A percentile compares a stretch with the other conserved stretches of the same genome.
Conservation (phyloP, 768 basidiomycete genomes). For the Lactarius tabidus region DNA sequence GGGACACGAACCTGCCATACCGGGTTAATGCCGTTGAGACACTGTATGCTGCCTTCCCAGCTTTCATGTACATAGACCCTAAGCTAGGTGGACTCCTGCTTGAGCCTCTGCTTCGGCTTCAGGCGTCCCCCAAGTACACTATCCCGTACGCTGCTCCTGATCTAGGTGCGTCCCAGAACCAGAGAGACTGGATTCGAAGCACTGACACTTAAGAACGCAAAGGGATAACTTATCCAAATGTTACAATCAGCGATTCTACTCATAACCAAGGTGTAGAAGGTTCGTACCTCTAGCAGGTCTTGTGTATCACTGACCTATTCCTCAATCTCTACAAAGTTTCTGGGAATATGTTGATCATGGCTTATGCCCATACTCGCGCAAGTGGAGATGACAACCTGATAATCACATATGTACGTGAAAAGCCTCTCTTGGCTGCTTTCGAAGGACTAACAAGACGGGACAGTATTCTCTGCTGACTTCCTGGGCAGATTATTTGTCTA, state of each 20-base stretch:
- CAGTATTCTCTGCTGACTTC: constrained; percentile 27
- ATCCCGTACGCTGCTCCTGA: constrained; percentile 22
- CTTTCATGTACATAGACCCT: constrained; percentile 53
- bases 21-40: constrained; percentile 51
- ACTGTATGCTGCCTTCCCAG: constrained; percentile 46
- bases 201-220: neutral
- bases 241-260: neutral
- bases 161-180: constrained; percentile 19
- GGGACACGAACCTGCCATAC: no score
- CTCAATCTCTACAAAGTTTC: constrained; percentile 21
- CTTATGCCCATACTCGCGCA: constrained; percentile 29
- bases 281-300: neutral
- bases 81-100: constrained; percentile 36
- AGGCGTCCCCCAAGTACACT: constrained; percentile 20
- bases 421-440: neutral
- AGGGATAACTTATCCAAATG: constrained; percentile 9
- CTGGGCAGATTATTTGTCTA: constrained; percentile 24
- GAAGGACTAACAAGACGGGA: neutral
- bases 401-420: constrained; percentile 22
- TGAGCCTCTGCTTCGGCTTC: constrained; percentile 27
- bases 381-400: constrained; percentile 29
- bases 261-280: constrained; percentile 11
- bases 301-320: neutral
- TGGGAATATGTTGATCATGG: constrained; percentile 37
- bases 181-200: no score